These are phyloP conservation scores for Elasticomyces elasticus DNA, from an alignment of 495 filamentous ascomycete genomes.

Conservation along the genomic window DNA sequence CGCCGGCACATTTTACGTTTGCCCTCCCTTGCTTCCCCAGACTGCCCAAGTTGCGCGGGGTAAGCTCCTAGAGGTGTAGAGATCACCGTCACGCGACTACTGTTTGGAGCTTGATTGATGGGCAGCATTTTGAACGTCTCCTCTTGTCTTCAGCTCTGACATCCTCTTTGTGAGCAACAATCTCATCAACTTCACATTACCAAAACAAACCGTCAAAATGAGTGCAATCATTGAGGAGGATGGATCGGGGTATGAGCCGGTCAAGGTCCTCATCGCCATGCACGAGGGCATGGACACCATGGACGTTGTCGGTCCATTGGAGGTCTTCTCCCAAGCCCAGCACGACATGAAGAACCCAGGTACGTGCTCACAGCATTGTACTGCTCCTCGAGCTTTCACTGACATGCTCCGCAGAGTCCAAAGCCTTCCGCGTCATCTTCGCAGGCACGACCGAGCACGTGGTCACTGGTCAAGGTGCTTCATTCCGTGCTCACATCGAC, in stretches of 20 bases:
- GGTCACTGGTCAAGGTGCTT: conserved; percentile 34
- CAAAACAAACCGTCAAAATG: conserved; percentile 25
- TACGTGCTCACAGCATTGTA: conserved; percentile 31
- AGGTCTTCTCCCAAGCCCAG: conserved; percentile 48
- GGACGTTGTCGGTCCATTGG: conserved; percentile 59
- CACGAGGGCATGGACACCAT: conserved; percentile 44
- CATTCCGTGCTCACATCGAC: conserved; percentile 40
- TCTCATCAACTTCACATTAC: no score
- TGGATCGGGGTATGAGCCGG: conserved; percentile 25
- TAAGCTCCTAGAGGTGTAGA: no score
- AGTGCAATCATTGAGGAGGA: conserved; percentile 35
- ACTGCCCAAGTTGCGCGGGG: no score
- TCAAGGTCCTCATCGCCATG: conserved; percentile 46
- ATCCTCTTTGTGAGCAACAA: no score
- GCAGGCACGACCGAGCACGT: conserved; percentile 29
- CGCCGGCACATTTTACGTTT: no score
- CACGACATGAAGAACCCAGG: conserved; percentile 53
- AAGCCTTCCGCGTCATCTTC: conserved; percentile 38
- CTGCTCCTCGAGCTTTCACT: not conserved
- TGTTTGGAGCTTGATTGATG: no score
- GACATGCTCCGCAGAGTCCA: conserved; percentile 27
- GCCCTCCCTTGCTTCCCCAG: no score
- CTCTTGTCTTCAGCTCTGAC: no score
- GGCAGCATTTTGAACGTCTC: no score
- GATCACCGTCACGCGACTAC: no score